Evolutionary conservation across 148 eudicot species (phyloP).

Genomic region (Fagopyrum esculentum): DNA sequence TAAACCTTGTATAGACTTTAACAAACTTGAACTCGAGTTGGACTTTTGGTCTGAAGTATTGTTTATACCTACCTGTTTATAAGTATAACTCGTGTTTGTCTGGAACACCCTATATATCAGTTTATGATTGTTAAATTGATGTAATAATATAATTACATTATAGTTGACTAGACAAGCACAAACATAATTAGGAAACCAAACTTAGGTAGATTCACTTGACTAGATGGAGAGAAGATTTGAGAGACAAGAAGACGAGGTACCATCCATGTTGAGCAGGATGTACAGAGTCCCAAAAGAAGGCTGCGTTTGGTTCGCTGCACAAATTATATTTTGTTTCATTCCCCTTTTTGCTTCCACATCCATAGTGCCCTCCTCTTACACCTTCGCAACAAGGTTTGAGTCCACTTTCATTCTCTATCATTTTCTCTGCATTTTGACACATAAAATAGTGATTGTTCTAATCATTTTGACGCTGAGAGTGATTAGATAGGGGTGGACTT

Average conservation of each 20-base stretch:
- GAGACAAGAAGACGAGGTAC: slow-evolving; percentile 34
- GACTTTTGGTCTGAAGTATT: too few relatives aligned
- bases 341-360: slow-evolving; percentile 39
- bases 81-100: too few relatives aligned
- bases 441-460: background rate
- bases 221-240: background rate
- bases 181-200: background rate
- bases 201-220: background rate
- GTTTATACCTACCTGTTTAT: too few relatives aligned
- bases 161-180: too few relatives aligned
- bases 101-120: too few relatives aligned
- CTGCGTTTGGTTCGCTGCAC: slow-evolving; percentile 27
- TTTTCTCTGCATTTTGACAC: slow-evolving; percentile 16
- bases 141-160: too few relatives aligned
- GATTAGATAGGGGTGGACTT: too few relatives aligned
- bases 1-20: too few relatives aligned
- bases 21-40: too few relatives aligned
- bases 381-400: slow-evolving; percentile 58
- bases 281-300: slow-evolving; percentile 56
- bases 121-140: too few relatives aligned
- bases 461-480: too few relatives aligned
- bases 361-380: slow-evolving; percentile 13
- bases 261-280: slow-evolving; percentile 70
- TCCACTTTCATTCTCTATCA: background rate
- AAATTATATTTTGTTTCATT: slow-evolving; percentile 6